Conservation (phyloP, 805 yeast genomes). For the Metschnikowia peoriensis region DNA sequence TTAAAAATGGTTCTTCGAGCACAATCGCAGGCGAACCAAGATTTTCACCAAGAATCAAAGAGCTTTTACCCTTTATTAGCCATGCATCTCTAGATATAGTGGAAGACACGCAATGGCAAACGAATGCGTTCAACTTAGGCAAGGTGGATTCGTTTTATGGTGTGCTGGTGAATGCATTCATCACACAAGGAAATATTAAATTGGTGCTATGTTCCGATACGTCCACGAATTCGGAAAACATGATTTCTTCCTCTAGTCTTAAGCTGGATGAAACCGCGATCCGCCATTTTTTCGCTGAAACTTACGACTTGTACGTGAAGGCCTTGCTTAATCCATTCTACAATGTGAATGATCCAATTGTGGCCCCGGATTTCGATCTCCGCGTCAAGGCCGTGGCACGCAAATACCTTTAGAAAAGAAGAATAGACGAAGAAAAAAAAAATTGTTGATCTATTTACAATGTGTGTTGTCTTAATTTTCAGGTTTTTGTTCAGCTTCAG, state of each 20-base stretch:
- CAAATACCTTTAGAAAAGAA: conserved; percentile 55
- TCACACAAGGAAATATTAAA: conserved; percentile 86
- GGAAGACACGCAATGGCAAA: conserved; percentile 84
- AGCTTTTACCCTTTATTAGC: conserved; percentile 81
- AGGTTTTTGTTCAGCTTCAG: neutral
- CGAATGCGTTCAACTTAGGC: conserved; percentile 64
- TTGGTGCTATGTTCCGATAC: conserved; percentile 55
- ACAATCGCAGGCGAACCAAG: conserved; percentile 49
- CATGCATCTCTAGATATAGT: conserved; percentile 90
- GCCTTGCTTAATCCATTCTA: conserved; percentile 86
- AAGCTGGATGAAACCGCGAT: conserved; percentile 64
- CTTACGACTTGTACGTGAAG: conserved; percentile 86
- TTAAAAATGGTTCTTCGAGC: conserved; percentile 30
- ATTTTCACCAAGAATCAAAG: conserved; percentile 69
- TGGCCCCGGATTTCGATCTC: conserved; percentile 71
- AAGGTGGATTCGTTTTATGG: conserved; percentile 86
- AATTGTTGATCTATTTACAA: neutral
- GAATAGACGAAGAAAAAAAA: neutral
- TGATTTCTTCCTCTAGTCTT: conserved; percentile 6
- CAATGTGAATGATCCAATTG: conserved; percentile 68
- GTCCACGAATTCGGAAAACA: conserved; percentile 22
- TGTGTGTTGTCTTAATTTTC: neutral
- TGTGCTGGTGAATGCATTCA: conserved; percentile 73
- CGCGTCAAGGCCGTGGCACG: conserved; percentile 69
- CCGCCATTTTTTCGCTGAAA: conserved; percentile 78